Percentiles rank a stretch among this genome's conserved stretches.
phyloP scores from a whole-genome alignment of 2,329 filamentous ascomycete genomes.

The Cladosporium halotolerans region DNA sequence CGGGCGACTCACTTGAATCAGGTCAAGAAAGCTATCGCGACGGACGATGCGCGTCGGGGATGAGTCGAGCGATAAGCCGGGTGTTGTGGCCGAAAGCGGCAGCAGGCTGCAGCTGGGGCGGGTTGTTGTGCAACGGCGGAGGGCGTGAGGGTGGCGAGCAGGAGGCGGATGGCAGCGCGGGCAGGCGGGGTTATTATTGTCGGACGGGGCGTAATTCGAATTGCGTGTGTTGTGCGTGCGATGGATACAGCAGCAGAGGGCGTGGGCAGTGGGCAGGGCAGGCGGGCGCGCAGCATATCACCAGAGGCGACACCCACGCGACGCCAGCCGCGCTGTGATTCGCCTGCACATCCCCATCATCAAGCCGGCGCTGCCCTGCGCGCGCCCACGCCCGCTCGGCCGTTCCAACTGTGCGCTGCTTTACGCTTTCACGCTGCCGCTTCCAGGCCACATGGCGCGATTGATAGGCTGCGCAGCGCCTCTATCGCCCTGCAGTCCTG shows the following conservation, averaged over 20 bases:
- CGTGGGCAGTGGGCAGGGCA: no score
- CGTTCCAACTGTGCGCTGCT: not conserved
- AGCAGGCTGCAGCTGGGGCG: slow-evolving; percentile 1
- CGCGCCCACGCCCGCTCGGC: not conserved
- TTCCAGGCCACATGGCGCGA: slow-evolving; percentile 1
- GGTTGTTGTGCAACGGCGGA: slow-evolving; percentile 1
- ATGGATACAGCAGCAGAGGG: no score
- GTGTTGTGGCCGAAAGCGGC: slow-evolving; percentile 3
- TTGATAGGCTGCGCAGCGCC: slow-evolving; percentile 8
- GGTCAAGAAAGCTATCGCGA: slow-evolving; percentile 7
- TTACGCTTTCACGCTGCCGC: not conserved
- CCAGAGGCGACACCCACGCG: not conserved
- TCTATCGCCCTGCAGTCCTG: not conserved
- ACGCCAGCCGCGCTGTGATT: not conserved
- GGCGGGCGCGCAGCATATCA: no score
- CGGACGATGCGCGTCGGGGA: not conserved
- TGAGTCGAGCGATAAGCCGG: slow-evolving; percentile 7
- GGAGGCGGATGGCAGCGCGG: not conserved
- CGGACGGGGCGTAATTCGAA: not conserved
- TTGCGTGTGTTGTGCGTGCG: not conserved
- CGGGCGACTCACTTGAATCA: slow-evolving; percentile 6
- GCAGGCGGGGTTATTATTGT: not conserved
- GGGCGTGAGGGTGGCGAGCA: not conserved
- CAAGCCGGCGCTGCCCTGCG: not conserved
- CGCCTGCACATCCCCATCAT: not conserved